Evolutionary conservation across 192 early-diverging fungal species (phyloP).

Genomic region (Dimargaris cristalligena): DNA sequence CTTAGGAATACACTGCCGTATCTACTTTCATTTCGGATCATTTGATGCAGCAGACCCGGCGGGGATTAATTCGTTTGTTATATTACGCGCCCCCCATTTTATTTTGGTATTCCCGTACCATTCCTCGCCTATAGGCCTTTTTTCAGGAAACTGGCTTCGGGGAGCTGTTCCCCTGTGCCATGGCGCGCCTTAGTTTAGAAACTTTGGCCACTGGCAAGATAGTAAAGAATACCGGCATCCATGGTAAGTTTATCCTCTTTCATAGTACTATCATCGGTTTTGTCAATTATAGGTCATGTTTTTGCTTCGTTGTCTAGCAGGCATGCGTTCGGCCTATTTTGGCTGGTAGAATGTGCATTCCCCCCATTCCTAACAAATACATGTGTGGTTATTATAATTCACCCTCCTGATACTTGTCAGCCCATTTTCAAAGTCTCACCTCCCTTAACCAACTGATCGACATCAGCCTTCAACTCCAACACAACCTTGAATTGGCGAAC

Average conservation of each 20-base stretch:
- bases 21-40: neutral
- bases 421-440: constrained; percentile 7
- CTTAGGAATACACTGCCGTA: neutral
- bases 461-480: constrained; percentile 3
- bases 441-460: constrained; percentile 5
- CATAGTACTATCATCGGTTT: neutral
- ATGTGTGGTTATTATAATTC: neutral
- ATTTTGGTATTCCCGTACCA: neutral
- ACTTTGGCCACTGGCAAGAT: neutral
- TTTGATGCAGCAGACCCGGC: neutral
- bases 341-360: neutral
- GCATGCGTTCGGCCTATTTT: neutral
- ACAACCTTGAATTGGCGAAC: neutral
- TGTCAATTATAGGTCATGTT: neutral
- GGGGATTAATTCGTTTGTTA: neutral
- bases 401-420: neutral
- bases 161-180: constrained; percentile 9
- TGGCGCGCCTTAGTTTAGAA: constrained; percentile 8
- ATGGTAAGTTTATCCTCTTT: constrained; percentile 4
- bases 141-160: constrained; percentile 9
- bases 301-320: neutral
- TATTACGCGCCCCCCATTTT: neutral
- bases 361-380: neutral
- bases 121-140: neutral
- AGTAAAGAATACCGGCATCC: constrained; percentile 5